Evolutionary conservation across 1,284 basidiomycete species (phyloP).

Genomic region (Psilocybe mexicana): DNA sequence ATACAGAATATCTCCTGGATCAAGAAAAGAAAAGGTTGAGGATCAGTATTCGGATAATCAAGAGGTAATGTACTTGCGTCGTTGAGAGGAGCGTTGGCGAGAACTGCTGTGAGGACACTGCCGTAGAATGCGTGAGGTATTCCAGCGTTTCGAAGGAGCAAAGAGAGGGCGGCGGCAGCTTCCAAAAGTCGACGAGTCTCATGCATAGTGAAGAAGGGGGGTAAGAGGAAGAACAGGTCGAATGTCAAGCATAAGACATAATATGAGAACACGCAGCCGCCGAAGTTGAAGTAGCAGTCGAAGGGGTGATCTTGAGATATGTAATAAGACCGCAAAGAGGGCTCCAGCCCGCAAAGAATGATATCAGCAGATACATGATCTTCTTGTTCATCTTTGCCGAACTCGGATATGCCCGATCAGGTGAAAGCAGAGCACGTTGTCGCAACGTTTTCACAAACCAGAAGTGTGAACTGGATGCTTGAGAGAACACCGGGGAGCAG

Average conservation of each 20-base stretch:
- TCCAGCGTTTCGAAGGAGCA: conserved; percentile 45
- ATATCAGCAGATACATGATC: conserved; percentile 42
- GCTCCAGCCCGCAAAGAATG: conserved; percentile 34
- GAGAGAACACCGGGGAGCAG: conserved; percentile 25
- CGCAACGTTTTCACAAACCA: conserved; percentile 38
- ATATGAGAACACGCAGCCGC: conserved; percentile 34
- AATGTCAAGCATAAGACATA: conserved; percentile 40
- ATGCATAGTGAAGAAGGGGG: conserved; percentile 45
- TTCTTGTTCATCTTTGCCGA: conserved; percentile 36
- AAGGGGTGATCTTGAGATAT: conserved; percentile 40
- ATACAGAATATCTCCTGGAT: conserved; percentile 54
- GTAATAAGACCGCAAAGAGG: conserved; percentile 39
- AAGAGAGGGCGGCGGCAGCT: conserved; percentile 62
- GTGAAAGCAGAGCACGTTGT: conserved; percentile 36
- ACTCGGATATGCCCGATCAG: conserved; percentile 44
- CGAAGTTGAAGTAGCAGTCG: conserved; percentile 36
- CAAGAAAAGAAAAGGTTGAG: conserved; percentile 12
- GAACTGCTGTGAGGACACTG: conserved; percentile 56
- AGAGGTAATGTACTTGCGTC: conserved; percentile 45
- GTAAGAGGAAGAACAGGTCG: conserved; percentile 24
- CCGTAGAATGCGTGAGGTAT: conserved; percentile 74
- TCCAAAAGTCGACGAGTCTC: conserved; percentile 66
- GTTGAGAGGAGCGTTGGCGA: conserved; percentile 53
- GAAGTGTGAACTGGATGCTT: conserved; percentile 26
- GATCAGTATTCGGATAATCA: neutral